A percentile compares a stretch with the other conserved stretches of the same genome.
Conservation (phyloP, 345 rosid genomes). For the Camelina hispida region DNA sequence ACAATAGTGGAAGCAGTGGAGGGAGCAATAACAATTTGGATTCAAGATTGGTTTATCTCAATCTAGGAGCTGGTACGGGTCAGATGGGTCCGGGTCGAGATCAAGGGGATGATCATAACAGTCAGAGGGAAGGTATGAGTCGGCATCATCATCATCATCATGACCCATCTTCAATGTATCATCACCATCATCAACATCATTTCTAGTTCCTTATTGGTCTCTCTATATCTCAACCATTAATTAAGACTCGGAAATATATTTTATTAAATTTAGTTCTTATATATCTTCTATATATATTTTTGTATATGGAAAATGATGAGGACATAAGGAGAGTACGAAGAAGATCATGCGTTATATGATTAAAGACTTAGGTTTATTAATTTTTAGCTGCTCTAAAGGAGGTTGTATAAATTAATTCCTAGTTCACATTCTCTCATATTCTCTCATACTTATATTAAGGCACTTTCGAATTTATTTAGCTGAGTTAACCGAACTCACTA, state of each 20-base stretch:
- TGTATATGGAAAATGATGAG: constrained; percentile 23
- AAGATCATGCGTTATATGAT: constrained; percentile 16
- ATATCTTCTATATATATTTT: constrained; percentile 22
- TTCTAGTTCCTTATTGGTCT: constrained; percentile 51
- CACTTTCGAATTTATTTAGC: too few relatives aligned
- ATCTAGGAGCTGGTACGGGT: constrained; percentile 75
- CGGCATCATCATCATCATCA: constrained; percentile 52
- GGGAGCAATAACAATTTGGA: constrained; percentile 62
- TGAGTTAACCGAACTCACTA: constrained; percentile 5
- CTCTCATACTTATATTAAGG: neutral
- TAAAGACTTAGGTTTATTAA: constrained; percentile 21
- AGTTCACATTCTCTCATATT: neutral
- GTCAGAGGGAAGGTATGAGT: constrained; percentile 63
- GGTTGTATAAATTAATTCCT: constrained; percentile 23
- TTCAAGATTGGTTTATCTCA: constrained; percentile 89
- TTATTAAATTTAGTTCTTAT: constrained; percentile 29
- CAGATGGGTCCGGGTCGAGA: constrained; percentile 69
- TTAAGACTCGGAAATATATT: constrained; percentile 29
- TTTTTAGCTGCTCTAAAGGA: constrained; percentile 11
- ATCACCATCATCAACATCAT: constrained; percentile 77
- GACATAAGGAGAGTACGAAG: constrained; percentile 31
- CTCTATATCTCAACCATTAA: constrained; percentile 36
- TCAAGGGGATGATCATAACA: constrained; percentile 62
- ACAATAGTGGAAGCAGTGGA: constrained; percentile 61
- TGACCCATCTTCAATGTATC: constrained; percentile 60